phyloP scores from a whole-genome alignment of 441 rosid species.

The Gossypium trilobum region DNA sequence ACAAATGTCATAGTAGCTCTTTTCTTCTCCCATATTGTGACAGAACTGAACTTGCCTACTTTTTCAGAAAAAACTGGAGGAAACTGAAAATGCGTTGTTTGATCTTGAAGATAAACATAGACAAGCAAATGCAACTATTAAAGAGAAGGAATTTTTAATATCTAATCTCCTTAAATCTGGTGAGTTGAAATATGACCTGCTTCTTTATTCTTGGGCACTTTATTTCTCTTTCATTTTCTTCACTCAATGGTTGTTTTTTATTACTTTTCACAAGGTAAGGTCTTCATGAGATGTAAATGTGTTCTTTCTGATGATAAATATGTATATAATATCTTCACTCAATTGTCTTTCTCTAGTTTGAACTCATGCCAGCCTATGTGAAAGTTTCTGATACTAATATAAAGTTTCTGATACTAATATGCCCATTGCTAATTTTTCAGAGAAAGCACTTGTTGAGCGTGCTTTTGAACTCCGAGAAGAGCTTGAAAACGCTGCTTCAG shows the following conservation, averaged over 20 bases:
- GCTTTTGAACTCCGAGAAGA: conserved; percentile 82
- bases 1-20: not conserved
- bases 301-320: not conserved
- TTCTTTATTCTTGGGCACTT: not conserved
- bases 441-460: conserved; percentile 73
- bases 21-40: not conserved
- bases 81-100: conserved; percentile 61
- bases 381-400: not conserved
- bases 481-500: conserved; percentile 77
- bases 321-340: not conserved
- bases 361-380: not conserved
- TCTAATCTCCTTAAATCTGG: conserved; percentile 86
- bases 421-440: conserved; percentile 31
- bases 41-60: conserved; percentile 15
- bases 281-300: not conserved
- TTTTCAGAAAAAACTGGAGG: conserved; percentile 66
- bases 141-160: conserved; percentile 86
- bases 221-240: not conserved
- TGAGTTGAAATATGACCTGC: conserved; percentile 20
- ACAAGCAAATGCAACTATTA: conserved; percentile 81
- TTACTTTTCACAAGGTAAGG: not conserved
- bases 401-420: not conserved
- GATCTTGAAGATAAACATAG: conserved; percentile 89
- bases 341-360: conserved; percentile 2
- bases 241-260: not conserved